Conservation (phyloP, 768 basidiomycete genomes). For the Tylopilus rubrobrunneus region DNA sequence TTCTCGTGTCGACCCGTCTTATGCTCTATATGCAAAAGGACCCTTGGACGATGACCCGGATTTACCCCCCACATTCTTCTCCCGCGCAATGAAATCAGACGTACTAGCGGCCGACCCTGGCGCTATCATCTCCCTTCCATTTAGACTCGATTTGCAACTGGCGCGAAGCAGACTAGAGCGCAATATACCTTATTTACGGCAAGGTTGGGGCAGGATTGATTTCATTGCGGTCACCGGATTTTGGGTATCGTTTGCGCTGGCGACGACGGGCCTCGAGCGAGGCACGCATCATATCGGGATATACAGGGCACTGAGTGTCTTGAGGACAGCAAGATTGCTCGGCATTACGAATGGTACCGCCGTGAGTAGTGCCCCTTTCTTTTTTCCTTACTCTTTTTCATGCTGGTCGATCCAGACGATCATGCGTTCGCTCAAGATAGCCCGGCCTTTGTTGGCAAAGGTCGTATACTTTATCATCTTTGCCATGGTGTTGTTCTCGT, state of each 20-base stretch:
- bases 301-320: conserved; percentile 84
- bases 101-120: conserved; percentile 33
- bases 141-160: conserved; percentile 54
- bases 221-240: conserved; percentile 81
- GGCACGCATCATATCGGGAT: conserved; percentile 72
- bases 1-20: too few relatives aligned
- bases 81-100: conserved; percentile 45
- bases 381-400: conserved; percentile 6
- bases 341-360: conserved; percentile 91
- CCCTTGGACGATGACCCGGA: conserved; percentile 36
- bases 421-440: conserved; percentile 87
- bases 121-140: conserved; percentile 50
- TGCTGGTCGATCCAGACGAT: conserved; percentile 52
- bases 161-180: conserved; percentile 54
- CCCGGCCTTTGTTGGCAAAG: conserved; percentile 81
- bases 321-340: conserved; percentile 77
- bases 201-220: conserved; percentile 91
- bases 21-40: neutral
- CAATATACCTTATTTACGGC: conserved; percentile 84
- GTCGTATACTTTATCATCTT: conserved; percentile 92
- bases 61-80: conserved; percentile 46
- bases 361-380: conserved; percentile 39
- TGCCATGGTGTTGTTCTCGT: conserved; percentile 87
- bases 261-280: conserved; percentile 63
- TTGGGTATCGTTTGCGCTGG: conserved; percentile 79